A percentile compares a stretch with the other conserved stretches of the same genome.
phyloP scores from a whole-genome alignment of 2,329 filamentous ascomycete genomes.

The Colletotrichum theobromicola region DNA sequence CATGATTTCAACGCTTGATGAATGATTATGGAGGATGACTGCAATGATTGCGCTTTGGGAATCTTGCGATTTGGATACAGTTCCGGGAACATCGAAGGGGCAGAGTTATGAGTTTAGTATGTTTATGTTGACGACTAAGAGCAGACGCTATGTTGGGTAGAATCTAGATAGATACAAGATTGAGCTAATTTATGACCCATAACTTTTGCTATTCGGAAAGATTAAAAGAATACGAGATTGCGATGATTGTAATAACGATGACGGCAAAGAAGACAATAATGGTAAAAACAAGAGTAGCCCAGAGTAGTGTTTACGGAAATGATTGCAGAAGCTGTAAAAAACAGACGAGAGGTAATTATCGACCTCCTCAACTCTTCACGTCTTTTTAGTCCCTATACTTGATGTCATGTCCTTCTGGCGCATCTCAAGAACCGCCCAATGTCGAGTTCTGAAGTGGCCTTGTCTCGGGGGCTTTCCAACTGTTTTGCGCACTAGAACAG shows the following conservation, averaged over 20 bases:
- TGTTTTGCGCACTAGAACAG: not conserved
- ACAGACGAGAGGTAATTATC: not conserved
- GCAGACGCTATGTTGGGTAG: not conserved
- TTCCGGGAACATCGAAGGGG: not conserved
- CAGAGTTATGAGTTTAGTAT: not conserved
- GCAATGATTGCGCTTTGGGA: not conserved
- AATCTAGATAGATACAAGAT: not conserved
- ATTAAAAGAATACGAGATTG: not conserved
- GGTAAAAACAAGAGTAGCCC: not conserved
- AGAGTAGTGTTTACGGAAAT: not conserved
- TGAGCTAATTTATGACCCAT: fast-evolving
- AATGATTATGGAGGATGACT: not conserved
- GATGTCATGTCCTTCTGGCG: not conserved
- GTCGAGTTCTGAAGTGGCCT: fast-evolving
- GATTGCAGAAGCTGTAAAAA: not conserved
- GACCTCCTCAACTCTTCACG: fast-evolving
- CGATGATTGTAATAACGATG: fast-evolving
- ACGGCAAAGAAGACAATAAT: not conserved
- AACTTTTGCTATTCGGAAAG: fast-evolving
- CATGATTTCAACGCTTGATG: not conserved
- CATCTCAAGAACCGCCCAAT: not conserved
- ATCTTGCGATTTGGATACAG: not conserved
- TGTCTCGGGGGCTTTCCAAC: not conserved
- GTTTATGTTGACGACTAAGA: not conserved
- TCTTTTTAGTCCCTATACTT: not conserved